phyloP scores from a whole-genome alignment of 352 stramenopile species.

The Detonula confervacea region DNA sequence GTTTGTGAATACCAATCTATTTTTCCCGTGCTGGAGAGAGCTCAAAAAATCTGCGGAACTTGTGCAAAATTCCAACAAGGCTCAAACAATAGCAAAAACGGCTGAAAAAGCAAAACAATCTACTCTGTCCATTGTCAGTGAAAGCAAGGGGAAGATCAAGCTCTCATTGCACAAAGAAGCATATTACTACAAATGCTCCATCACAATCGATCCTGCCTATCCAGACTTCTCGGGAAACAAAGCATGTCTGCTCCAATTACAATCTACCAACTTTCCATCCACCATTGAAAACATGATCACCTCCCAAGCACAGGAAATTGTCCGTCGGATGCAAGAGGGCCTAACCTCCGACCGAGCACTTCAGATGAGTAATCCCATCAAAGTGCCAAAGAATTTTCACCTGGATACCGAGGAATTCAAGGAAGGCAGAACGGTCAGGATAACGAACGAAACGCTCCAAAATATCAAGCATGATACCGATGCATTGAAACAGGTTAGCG shows the following conservation, averaged over 20 bases:
- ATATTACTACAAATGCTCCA: slow-evolving; percentile 57
- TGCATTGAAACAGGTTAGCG: slow-evolving; percentile 49
- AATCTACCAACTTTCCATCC: slow-evolving; percentile 62
- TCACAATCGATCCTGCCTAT: slow-evolving; percentile 66
- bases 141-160: slow-evolving; percentile 60
- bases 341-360: slow-evolving; percentile 46
- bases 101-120: slow-evolving; percentile 34
- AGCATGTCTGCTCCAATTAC: slow-evolving; percentile 44
- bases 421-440: not conserved
- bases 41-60: slow-evolving; percentile 56
- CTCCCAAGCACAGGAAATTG: slow-evolving; percentile 61
- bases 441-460: slow-evolving; percentile 49
- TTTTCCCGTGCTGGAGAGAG: slow-evolving; percentile 68
- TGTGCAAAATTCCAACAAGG: slow-evolving; percentile 26
- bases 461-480: slow-evolving; percentile 65
- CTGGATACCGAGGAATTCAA: slow-evolving; percentile 36
- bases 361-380: slow-evolving; percentile 60
- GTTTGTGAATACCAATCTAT: slow-evolving; percentile 63
- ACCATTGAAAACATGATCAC: slow-evolving; percentile 62
- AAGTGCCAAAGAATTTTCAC: slow-evolving; percentile 50
- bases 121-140: slow-evolving; percentile 45
- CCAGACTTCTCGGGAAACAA: slow-evolving; percentile 52
- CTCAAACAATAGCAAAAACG: not conserved
- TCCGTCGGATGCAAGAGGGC: slow-evolving; percentile 62
- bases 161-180: slow-evolving; percentile 39